A percentile compares a stretch with the other conserved stretches of the same genome.
These are phyloP conservation scores for Eleusine indica DNA, from an alignment of 176 grass and related monocot genomes.

Conservation along the genomic window DNA sequence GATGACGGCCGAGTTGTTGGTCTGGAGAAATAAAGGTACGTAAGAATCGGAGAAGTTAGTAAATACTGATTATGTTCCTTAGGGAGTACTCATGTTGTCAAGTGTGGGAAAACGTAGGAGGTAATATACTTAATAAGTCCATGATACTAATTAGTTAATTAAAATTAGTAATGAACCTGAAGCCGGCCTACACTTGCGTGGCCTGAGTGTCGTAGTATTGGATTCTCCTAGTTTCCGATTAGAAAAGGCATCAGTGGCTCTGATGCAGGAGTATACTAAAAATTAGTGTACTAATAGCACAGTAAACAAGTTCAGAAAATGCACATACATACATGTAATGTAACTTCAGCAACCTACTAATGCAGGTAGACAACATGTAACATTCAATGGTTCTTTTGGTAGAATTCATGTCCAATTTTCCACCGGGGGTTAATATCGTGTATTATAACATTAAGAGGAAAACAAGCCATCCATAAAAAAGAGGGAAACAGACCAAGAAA, in stretches of 20 bases:
- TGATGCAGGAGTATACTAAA: not conserved
- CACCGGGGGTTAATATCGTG: too few species aligned
- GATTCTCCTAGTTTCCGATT: not conserved
- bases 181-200: not conserved
- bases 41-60: constrained; percentile 8
- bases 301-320: not conserved
- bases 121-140: not conserved
- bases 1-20: not conserved
- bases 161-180: not conserved
- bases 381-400: too few species aligned
- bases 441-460: too few species aligned
- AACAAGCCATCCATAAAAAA: too few species aligned
- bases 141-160: constrained; percentile 7
- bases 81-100: constrained; percentile 25
- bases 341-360: too few species aligned
- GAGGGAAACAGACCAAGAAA: too few species aligned
- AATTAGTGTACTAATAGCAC: too few species aligned
- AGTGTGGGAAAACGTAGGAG: constrained; percentile 1
- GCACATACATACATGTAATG: too few species aligned
- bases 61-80: constrained; percentile 12
- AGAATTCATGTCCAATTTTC: too few species aligned
- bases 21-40: not conserved
- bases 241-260: not conserved
- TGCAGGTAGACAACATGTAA: too few species aligned
- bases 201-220: constrained; percentile 11